These are phyloP conservation scores for Teunomyces barrocoloradensis DNA, from an alignment of 805 yeast species.

Conservation along the genomic window DNA sequence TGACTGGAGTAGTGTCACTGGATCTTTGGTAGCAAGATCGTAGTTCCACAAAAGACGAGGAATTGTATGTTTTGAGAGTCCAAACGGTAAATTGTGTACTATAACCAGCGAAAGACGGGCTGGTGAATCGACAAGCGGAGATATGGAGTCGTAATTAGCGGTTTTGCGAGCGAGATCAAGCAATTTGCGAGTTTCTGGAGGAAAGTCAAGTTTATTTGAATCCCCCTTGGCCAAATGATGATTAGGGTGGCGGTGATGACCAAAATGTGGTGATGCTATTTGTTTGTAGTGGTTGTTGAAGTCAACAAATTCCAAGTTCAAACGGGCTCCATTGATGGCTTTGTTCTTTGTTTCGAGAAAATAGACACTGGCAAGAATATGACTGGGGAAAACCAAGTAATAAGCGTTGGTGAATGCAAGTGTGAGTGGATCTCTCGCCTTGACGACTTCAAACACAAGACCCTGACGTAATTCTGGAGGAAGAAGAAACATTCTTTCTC, in stretches of 20 bases:
- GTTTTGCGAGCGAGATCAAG: not conserved
- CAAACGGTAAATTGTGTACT: slow-evolving; percentile 48
- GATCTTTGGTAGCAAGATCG: slow-evolving; percentile 29
- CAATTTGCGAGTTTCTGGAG: not conserved
- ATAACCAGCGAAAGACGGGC: slow-evolving; percentile 29
- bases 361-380: slow-evolving; percentile 50
- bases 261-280: slow-evolving; percentile 31
- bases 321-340: slow-evolving; percentile 48
- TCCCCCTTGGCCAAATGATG: not conserved
- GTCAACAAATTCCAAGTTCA: slow-evolving; percentile 46
- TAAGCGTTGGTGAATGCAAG: slow-evolving; percentile 48
- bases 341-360: slow-evolving; percentile 48
- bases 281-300: slow-evolving; percentile 22
- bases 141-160: not conserved
- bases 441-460: slow-evolving; percentile 40
- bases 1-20: slow-evolving; percentile 19
- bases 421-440: slow-evolving; percentile 47
- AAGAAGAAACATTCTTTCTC: slow-evolving; percentile 28
- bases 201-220: not conserved
- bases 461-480: slow-evolving; percentile 19
- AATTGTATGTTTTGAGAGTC: slow-evolving; percentile 36
- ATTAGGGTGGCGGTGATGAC: too few relatives aligned
- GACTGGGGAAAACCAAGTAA: slow-evolving; percentile 50
- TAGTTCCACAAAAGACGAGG: slow-evolving; percentile 49
- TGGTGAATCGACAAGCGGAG: slow-evolving; percentile 5